These are phyloP conservation scores for Sporobolus alterniflorus DNA, from an alignment of 202 grass and related monocot genomes.

Conservation along the genomic window DNA sequence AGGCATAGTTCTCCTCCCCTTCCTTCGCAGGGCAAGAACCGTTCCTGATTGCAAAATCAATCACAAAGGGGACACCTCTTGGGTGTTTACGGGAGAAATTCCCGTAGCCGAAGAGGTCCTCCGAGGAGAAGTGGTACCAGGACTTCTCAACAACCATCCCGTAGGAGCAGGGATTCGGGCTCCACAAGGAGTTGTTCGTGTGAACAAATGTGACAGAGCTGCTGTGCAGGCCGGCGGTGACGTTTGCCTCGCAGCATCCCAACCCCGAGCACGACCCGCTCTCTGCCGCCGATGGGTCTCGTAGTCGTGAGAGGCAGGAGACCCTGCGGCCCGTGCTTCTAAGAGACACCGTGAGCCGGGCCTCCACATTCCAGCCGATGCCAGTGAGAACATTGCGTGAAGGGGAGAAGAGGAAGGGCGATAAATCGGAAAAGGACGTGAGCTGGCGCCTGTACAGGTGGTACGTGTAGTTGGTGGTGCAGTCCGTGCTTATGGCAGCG, in stretches of 20 bases:
- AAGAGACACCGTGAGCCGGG: no score
- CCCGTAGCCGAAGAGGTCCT: neutral
- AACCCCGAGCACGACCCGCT: neutral
- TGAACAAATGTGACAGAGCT: neutral
- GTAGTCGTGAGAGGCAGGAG: neutral
- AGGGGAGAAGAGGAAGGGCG: neutral
- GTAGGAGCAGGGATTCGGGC: neutral
- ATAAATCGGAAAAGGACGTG: neutral
- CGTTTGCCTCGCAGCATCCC: neutral
- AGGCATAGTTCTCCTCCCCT: neutral
- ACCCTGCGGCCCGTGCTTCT: neutral
- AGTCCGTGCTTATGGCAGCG: neutral
- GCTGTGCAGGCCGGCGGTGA: neutral
- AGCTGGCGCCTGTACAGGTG: no score
- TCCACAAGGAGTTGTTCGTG: neutral
- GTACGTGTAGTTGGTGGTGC: neutral
- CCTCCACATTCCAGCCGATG: neutral
- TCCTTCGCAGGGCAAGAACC: neutral
- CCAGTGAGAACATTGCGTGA: neutral
- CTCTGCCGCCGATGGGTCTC: no score
- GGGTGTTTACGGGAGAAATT: neutral
- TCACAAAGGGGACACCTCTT: neutral
- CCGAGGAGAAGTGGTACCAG: neutral
- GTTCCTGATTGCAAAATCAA: neutral
- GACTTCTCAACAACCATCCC: neutral